Conservation (phyloP, 768 basidiomycete species). For the Suillus subluteus region DNA sequence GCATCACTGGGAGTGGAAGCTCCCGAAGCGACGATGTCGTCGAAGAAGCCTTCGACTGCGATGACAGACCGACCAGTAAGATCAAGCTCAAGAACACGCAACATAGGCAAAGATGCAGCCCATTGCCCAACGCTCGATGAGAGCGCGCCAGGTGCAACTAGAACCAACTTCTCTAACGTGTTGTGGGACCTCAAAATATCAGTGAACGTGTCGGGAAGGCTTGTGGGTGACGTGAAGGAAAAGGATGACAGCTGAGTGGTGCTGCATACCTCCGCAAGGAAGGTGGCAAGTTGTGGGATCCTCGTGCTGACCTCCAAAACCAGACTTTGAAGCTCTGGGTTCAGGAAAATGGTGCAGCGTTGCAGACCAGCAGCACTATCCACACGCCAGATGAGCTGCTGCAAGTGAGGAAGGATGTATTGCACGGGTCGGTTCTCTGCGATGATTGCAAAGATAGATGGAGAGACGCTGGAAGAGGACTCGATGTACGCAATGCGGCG, state of each 20-base stretch:
- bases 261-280: slow-evolving; percentile 66
- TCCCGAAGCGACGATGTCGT: slow-evolving; percentile 70
- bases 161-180: slow-evolving; percentile 59
- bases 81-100: slow-evolving; percentile 71
- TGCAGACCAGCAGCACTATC: slow-evolving; percentile 70
- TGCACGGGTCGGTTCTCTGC: slow-evolving; percentile 63
- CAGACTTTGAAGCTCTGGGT: slow-evolving; percentile 60
- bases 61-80: slow-evolving; percentile 67
- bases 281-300: slow-evolving; percentile 60
- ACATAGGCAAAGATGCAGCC: slow-evolving; percentile 63
- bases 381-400: slow-evolving; percentile 72
- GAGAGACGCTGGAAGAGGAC: slow-evolving; percentile 60
- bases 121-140: slow-evolving; percentile 73
- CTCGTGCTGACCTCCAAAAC: slow-evolving; percentile 63
- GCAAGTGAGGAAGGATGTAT: slow-evolving; percentile 71
- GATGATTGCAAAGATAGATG: slow-evolving; percentile 68
- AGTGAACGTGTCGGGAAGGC: slow-evolving; percentile 72
- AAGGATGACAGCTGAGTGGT: slow-evolving; percentile 68
- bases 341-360: slow-evolving; percentile 65
- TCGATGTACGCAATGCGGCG: slow-evolving; percentile 73
- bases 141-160: slow-evolving; percentile 78
- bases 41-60: slow-evolving; percentile 82
- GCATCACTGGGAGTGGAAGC: slow-evolving; percentile 70
- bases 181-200: slow-evolving; percentile 64
- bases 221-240: slow-evolving; percentile 69